Conservation (phyloP, 768 basidiomycete genomes). For the Lactarius hatsudake region DNA sequence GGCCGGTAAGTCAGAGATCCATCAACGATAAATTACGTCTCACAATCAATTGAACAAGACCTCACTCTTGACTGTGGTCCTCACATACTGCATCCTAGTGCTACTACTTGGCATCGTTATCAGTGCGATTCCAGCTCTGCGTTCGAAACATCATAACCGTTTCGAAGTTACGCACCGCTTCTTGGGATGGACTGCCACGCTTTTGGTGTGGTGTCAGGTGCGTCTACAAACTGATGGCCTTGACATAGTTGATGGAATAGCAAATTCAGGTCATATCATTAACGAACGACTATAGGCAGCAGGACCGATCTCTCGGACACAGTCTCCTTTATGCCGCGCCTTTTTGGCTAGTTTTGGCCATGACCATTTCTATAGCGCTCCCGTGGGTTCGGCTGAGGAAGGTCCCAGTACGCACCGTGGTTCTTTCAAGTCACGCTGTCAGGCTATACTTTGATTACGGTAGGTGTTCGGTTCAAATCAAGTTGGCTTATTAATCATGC, state of each 20-base stretch:
- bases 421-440: slow-evolving; percentile 55
- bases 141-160: slow-evolving; percentile 47
- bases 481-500: slow-evolving; percentile 28
- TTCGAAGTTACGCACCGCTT: slow-evolving; percentile 59
- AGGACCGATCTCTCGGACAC: slow-evolving; percentile 39
- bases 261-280: slow-evolving; percentile 45
- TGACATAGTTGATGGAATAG: background rate
- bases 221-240: slow-evolving; percentile 16
- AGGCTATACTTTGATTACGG: slow-evolving; percentile 60
- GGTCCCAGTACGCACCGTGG: slow-evolving; percentile 50
- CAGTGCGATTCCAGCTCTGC: slow-evolving; percentile 50
- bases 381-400: slow-evolving; percentile 62
- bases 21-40: slow-evolving; percentile 19
- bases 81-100: slow-evolving; percentile 51
- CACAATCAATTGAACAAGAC: slow-evolving; percentile 34
- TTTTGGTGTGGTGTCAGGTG: slow-evolving; percentile 55
- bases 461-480: slow-evolving; percentile 29
- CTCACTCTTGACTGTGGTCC: slow-evolving; percentile 45
- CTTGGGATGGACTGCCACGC: slow-evolving; percentile 53
- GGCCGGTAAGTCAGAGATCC: slow-evolving; percentile 36
- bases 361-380: slow-evolving; percentile 53
- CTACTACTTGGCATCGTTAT: slow-evolving; percentile 48
- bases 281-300: slow-evolving; percentile 49
- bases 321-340: slow-evolving; percentile 45
- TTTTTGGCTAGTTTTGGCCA: slow-evolving; percentile 55